phyloP scores from a whole-genome alignment of 2,329 filamentous ascomycete genomes.

The Cladosporium sp. region DNA sequence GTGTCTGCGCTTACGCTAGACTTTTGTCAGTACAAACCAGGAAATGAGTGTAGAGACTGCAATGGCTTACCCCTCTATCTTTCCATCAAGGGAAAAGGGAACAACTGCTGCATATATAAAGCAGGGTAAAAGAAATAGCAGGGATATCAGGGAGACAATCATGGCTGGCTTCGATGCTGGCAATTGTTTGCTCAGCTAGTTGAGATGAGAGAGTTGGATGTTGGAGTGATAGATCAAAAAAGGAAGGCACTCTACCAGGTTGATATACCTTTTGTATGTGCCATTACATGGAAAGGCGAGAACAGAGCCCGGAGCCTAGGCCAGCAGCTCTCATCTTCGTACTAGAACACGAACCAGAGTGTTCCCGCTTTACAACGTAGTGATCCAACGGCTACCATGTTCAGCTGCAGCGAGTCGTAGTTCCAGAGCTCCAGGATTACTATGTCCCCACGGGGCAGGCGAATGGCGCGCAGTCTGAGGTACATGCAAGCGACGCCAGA shows the following conservation, averaged over 20 bases:
- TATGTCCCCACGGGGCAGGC: not conserved
- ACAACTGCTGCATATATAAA: slow-evolving; percentile 7
- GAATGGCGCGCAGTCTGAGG: not conserved
- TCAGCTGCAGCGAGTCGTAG: not conserved
- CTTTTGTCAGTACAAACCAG: not conserved
- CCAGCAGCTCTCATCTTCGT: not conserved
- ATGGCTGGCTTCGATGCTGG: not conserved
- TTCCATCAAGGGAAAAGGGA: slow-evolving; percentile 35
- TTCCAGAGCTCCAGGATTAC: slow-evolving; percentile 1
- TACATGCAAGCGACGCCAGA: not conserved
- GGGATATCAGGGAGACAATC: not conserved
- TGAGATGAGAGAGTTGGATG: not conserved
- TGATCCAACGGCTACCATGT: not conserved
- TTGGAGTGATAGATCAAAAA: not conserved
- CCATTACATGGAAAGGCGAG: not conserved
- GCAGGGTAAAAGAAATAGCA: slow-evolving; percentile 6
- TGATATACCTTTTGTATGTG: not conserved
- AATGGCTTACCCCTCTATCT: slow-evolving; percentile 32
- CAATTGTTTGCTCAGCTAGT: not conserved
- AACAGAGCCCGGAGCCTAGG: not conserved
- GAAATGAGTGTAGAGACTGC: not conserved
- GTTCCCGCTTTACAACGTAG: not conserved
- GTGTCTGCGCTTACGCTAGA: slow-evolving; percentile 11
- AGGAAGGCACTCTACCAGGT: not conserved
- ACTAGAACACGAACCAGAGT: not conserved